Conservation (phyloP, 495 filamentous ascomycete genomes). For the Pyronema domesticum region DNA sequence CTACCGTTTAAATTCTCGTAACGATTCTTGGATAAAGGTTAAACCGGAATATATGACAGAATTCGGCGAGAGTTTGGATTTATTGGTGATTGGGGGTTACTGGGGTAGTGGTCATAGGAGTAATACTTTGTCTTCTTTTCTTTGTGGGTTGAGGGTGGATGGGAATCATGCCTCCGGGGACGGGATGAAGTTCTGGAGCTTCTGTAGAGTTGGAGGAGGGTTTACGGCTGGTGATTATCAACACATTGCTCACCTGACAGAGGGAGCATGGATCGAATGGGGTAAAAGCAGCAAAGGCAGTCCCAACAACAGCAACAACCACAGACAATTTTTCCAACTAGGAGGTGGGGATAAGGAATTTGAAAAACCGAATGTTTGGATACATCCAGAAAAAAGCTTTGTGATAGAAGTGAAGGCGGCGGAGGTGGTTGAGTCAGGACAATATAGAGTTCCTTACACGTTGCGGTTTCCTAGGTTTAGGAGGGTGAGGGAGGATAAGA, state of each 20-base stretch:
- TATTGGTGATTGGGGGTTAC: conserved; percentile 79
- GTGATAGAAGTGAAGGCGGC: conserved; percentile 87
- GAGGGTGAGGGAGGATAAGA: conserved; percentile 57
- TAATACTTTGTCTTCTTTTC: conserved; percentile 63
- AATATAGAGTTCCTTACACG: conserved; percentile 61
- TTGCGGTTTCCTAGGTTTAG: conserved; percentile 89
- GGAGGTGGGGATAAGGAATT: conserved; percentile 56
- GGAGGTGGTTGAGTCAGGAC: conserved; percentile 50
- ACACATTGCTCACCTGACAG: conserved; percentile 61
- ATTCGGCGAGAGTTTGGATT: conserved; percentile 84
- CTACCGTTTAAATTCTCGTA: conserved; percentile 77
- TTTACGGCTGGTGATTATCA: conserved; percentile 74
- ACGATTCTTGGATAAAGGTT: conserved; percentile 97
- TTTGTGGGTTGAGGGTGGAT: conserved; percentile 69
- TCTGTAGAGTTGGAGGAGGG: conserved; percentile 92
- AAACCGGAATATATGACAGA: conserved; percentile 98
- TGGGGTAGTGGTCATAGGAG: conserved; percentile 76
- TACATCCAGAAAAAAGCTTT: conserved; percentile 69
- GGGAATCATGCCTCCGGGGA: conserved; percentile 34
- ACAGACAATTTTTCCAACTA: conserved; percentile 63
- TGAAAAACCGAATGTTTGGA: conserved; percentile 85
- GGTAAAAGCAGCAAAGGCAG: conserved; percentile 43
- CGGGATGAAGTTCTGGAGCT: conserved; percentile 49
- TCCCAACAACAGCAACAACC: conserved; percentile 35
- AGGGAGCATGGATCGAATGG: conserved; percentile 83